phyloP scores from a whole-genome alignment of 768 basidiomycete genomes.

The Boletus subcaerulescens region DNA sequence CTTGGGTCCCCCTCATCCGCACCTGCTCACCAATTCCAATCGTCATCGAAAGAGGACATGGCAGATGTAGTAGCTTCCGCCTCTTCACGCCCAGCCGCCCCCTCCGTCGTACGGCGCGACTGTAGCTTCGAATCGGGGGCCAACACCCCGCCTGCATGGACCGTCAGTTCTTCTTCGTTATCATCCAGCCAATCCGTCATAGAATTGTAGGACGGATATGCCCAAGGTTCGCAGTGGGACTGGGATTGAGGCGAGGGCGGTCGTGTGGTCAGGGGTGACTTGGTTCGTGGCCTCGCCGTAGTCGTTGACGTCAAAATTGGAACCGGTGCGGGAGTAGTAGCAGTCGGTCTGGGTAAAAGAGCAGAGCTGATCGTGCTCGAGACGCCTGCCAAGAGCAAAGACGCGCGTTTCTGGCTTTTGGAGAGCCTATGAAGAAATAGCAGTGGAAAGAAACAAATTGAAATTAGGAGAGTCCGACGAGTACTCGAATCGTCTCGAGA shows the following conservation, averaged over 20 bases:
- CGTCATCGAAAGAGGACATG: slow-evolving; percentile 36
- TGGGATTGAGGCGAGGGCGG: slow-evolving; percentile 5
- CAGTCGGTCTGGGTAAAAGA: slow-evolving; percentile 37
- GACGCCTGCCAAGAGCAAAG: slow-evolving; percentile 61
- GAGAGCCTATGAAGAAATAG: slow-evolving; percentile 45
- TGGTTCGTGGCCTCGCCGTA: background rate
- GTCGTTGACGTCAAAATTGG: background rate
- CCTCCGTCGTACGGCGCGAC: background rate
- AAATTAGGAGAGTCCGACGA: background rate
- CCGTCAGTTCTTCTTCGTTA: slow-evolving; percentile 36
- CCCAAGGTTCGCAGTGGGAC: background rate
- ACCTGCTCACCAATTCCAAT: slow-evolving; percentile 60
- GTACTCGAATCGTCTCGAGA: no score
- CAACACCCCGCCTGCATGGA: slow-evolving; percentile 18
- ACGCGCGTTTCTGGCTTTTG: slow-evolving; percentile 67
- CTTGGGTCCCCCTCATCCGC: background rate
- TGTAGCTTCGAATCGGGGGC: slow-evolving; percentile 31
- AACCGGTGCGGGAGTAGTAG: slow-evolving; percentile 24
- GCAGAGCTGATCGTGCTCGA: slow-evolving; percentile 54
- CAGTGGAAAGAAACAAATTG: background rate
- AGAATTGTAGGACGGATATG: slow-evolving; percentile 14
- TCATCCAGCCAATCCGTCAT: slow-evolving; percentile 33
- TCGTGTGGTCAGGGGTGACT: background rate
- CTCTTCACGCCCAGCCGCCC: no score
- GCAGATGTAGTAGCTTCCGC: no score